Evolutionary conservation across 2,329 filamentous ascomycete genomes (phyloP), one percentile per base, ranked within the genome.

Genomic region (Thielaviopsis euricoi): DNA sequence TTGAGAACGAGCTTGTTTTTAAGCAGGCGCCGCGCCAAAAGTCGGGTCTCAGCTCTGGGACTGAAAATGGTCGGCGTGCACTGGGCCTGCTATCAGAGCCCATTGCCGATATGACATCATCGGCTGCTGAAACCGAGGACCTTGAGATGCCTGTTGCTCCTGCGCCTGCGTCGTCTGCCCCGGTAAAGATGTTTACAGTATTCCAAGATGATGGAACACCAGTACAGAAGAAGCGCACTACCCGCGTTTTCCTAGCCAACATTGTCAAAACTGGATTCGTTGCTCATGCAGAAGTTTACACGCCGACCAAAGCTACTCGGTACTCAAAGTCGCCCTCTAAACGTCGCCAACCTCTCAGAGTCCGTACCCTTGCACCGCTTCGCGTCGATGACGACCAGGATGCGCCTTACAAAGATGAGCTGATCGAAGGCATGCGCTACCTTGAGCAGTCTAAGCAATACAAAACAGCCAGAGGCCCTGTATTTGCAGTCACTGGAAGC

Each of bases 1-100:
- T 95, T 59, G 91, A 97, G 70, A 97, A 97, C 66, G 89, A 96
- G 66, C 85, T 94, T 3, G 84, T 95, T 48, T 94, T 88, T 73
- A 89, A 87, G 67, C 83, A 86, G 57, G 78, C 81, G 58, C 81
- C 85, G 26, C 78, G 81, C 58, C 74, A 77, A n/a, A 71, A 66
- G 64, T 67, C 70, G 12, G 67, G 65, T 62, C 64, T 71, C 64
- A 65, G 68, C 55, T 43, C 37, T 43, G 64, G 68, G 63, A 63
- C 71, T 62, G 74, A 73, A 7, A 63, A 71, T 2, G 72, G 75
- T 57, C 79, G 91, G 17, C 89, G 95, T 67, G 89, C 91, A 10
- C 71, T 96, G 23, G 81, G 87, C 17, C 84, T 89, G 12, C 74
- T 95, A 43, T 53, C 33, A 19, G 55, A 57, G n/a, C 26, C 50